Evolutionary conservation across 805 yeast genomes (phyloP), one percentile per base, ranked within the genome.

Genomic region (Cyberlindnera bimundalis): DNA sequence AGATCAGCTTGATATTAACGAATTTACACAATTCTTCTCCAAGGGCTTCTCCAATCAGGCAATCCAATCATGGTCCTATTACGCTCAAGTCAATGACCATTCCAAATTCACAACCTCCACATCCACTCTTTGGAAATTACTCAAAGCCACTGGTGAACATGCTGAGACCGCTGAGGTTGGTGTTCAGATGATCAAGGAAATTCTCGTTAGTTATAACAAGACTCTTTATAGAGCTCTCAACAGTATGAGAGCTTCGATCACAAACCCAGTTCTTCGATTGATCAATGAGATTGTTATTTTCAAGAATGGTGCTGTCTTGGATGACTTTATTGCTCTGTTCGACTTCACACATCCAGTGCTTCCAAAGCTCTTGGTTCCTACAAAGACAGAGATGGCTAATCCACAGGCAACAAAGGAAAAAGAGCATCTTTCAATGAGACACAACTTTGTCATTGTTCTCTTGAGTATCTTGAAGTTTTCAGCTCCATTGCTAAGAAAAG

Each of bases 141-240:
- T 74, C 6, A 47, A 53, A 19, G 29, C 58, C 10, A 41, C 44
- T 5, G 31, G 36, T 9, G 40, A 29, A 2, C 39, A 47, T 16
- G 40, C 39, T 6, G 56, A 47, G 40, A 12, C 55, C 49, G 19
- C 52, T 43, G 45, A 58, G 42, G 32, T 45, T 28, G 66, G 68
- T 12, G 53, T 60, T 37, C 63, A 63, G 8, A 56, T 81, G 18
- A 71, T 81, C 41, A 70, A 70, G 37, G 72, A 73, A 12, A 62
- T 89, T 3, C 58, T 88, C 9, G 64, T 70, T 1, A 71, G 70
- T 34, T 77, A 84, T 55, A 58, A 73, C 31, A 84, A 81, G 51
- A 72, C 79, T 7, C 64, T 89, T 3, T 85, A 84, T 60, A 68
- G 95, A 50, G 79, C 84, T 14, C 64, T 89, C 29, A 74, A 73